These are phyloP conservation scores for Lepidium didymum DNA, from an alignment of 345 rosid species.

Conservation along the genomic window DNA sequence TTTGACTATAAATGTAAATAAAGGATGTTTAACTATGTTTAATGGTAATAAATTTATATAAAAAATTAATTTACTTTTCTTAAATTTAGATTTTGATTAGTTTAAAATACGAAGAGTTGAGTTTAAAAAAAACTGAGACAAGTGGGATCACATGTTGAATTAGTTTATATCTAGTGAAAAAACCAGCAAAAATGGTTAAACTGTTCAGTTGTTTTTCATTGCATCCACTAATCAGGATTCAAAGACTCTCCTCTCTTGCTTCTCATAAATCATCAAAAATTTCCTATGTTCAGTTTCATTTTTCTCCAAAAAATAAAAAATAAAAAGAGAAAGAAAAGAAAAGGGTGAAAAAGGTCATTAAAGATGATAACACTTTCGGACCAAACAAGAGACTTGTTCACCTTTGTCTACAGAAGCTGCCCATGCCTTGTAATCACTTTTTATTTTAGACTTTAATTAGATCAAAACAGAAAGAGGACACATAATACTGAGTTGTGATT, in stretches of 20 bases:
- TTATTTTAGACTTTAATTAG: slow-evolving; percentile 11
- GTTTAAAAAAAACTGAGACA: no score
- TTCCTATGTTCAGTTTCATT: not conserved
- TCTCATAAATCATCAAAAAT: not conserved
- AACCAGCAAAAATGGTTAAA: not conserved
- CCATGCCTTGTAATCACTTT: slow-evolving; percentile 31
- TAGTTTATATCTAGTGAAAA: not conserved
- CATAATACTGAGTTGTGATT: not conserved
- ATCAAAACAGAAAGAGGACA: not conserved
- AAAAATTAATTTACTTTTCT: no score
- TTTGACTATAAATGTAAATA: no score
- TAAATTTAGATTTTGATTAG: no score
- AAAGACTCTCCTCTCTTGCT: not conserved
- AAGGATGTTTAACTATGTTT: no score
- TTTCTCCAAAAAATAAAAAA: not conserved
- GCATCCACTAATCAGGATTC: not conserved
- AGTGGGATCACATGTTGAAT: not conserved
- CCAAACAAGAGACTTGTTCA: slow-evolving; percentile 28
- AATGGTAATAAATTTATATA: no score
- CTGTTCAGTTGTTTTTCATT: not conserved
- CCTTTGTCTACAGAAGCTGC: slow-evolving; percentile 24
- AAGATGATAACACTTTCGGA: slow-evolving; percentile 23
- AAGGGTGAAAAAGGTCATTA: slow-evolving; percentile 15
- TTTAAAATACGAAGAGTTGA: no score
- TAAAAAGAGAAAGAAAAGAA: not conserved